Conservation (phyloP, 805 yeast species). For the Metschnikowia hibisci region DNA sequence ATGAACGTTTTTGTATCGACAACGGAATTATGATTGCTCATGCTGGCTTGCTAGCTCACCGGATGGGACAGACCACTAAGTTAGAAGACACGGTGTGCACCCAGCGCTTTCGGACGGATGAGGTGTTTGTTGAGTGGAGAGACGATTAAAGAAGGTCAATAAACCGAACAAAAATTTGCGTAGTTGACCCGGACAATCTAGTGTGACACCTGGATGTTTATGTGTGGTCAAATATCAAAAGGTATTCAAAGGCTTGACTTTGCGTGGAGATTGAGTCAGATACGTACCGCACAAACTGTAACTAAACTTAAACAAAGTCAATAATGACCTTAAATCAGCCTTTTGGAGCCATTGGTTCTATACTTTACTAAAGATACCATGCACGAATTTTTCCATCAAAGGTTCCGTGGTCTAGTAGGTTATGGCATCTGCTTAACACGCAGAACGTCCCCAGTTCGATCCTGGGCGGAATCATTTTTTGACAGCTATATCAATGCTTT, state of each 20-base stretch:
- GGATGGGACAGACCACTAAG: conserved; percentile 69
- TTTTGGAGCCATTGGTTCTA: background rate
- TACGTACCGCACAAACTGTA: conserved; percentile 15
- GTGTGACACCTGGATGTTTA: conserved; percentile 2
- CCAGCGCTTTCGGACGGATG: conserved; percentile 92
- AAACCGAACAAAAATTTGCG: background rate
- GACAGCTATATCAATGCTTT: no score
- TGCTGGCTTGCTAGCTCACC: conserved; percentile 82
- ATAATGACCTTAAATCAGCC: no score
- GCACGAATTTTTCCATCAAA: background rate
- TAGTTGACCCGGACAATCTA: conserved; percentile 12
- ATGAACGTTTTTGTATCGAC: conserved; percentile 94
- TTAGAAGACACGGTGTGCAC: conserved; percentile 78
- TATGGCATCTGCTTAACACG: conserved; percentile 26
- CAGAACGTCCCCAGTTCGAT: conserved; percentile 27
- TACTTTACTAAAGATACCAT: background rate
- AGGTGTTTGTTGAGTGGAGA: conserved; percentile 87
- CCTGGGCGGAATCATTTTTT: conserved; percentile 23
- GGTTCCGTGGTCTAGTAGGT: conserved; percentile 26
- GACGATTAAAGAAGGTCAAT: conserved; percentile 38
- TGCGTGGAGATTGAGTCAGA: conserved; percentile 14
- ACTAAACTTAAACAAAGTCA: no score
- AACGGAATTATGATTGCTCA: conserved; percentile 99
- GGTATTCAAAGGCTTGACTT: conserved; percentile 12
- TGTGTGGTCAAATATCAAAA: conserved; percentile 16